Evolutionary conservation across 192 early-diverging fungal genomes (phyloP).

Genomic region (Coemansia biformis): DNA sequence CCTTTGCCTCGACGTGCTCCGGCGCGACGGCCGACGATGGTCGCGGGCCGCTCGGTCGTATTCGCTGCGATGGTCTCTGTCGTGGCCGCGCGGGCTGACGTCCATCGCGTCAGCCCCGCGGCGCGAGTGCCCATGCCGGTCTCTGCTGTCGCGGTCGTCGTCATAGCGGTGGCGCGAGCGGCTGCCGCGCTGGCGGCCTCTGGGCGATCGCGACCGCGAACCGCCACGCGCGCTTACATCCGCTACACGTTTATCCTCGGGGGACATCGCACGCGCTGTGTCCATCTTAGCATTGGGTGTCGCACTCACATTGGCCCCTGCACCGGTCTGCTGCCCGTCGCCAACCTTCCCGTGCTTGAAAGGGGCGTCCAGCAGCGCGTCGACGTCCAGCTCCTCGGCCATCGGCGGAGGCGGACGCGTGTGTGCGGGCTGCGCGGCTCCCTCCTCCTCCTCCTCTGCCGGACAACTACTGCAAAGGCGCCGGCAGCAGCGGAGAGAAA

Average conservation of each 20-base stretch:
- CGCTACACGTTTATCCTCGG: constrained; percentile 21
- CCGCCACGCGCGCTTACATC: not conserved
- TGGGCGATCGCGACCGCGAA: constrained; percentile 8
- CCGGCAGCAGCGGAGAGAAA: too few species aligned
- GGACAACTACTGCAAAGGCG: too few species aligned
- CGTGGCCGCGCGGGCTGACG: constrained; percentile 2
- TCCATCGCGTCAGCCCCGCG: not conserved
- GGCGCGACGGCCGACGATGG: constrained; percentile 5
- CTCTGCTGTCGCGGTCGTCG: constrained; percentile 10
- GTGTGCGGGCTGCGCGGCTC: too few species aligned
- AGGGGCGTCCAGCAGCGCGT: constrained; percentile 33
- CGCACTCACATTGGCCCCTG: constrained; percentile 1
- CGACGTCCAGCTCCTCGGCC: constrained; percentile 27
- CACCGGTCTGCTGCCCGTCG: constrained; percentile 9
- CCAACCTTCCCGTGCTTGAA: constrained; percentile 23
- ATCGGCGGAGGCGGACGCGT: constrained; percentile 3
- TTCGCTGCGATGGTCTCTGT: too few species aligned
- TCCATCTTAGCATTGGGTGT: constrained; percentile 15
- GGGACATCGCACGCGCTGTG: constrained; percentile 8
- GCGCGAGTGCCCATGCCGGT: not conserved
- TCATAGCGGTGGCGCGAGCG: constrained; percentile 7
- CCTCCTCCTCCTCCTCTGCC: too few species aligned
- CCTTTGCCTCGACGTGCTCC: constrained; percentile 12
- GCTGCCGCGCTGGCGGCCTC: constrained; percentile 11
- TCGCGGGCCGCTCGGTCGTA: constrained; percentile 12